Evolutionary conservation across 2,329 filamentous ascomycete genomes (phyloP).

Genomic region (Cytospora schulzeri): DNA sequence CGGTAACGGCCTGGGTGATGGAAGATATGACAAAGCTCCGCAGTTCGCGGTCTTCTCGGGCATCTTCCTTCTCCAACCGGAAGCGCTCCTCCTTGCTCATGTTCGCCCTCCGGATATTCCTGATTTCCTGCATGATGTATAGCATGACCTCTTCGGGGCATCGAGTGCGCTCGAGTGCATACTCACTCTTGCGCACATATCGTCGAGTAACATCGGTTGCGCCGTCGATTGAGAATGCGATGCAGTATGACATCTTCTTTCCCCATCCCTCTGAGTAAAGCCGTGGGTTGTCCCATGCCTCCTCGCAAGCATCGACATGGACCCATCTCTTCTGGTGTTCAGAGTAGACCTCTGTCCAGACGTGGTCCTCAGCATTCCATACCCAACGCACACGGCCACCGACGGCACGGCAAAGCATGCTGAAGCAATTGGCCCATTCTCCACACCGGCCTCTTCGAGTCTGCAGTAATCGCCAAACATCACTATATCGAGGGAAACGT

Average conservation of each 20-base stretch:
- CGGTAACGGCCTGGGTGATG: constrained; percentile 72
- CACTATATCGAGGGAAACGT: constrained; percentile 90
- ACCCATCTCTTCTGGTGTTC: constrained; percentile 92
- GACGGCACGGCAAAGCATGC: constrained; percentile 93
- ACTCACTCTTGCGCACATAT: constrained; percentile 71
- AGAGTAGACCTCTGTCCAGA: constrained; percentile 98
- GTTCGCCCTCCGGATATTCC: constrained; percentile 78
- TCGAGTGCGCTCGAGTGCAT: constrained; percentile 73
- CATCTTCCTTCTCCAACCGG: constrained; percentile 78
- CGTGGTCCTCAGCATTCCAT: constrained; percentile 96
- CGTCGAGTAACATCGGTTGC: constrained; percentile 67
- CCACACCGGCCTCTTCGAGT: constrained; percentile 84
- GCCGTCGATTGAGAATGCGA: constrained; percentile 92
- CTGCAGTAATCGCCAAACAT: constrained; percentile 90
- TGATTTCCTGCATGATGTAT: constrained; percentile 91
- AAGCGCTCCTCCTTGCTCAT: constrained; percentile 85
- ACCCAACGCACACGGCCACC: constrained; percentile 93
- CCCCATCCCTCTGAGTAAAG: constrained; percentile 94
- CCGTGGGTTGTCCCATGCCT: constrained; percentile 90
- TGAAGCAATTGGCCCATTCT: constrained; percentile 99
- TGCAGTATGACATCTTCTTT: constrained; percentile 95
- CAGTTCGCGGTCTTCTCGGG: constrained; percentile 73
- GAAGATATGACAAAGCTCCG: constrained; percentile 72
- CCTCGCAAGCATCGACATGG: constrained; percentile 95
- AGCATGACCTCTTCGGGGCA: constrained; percentile 89